These are phyloP conservation scores for Tricharina praecox DNA, from an alignment of 495 filamentous ascomycete species.

Conservation along the genomic window DNA sequence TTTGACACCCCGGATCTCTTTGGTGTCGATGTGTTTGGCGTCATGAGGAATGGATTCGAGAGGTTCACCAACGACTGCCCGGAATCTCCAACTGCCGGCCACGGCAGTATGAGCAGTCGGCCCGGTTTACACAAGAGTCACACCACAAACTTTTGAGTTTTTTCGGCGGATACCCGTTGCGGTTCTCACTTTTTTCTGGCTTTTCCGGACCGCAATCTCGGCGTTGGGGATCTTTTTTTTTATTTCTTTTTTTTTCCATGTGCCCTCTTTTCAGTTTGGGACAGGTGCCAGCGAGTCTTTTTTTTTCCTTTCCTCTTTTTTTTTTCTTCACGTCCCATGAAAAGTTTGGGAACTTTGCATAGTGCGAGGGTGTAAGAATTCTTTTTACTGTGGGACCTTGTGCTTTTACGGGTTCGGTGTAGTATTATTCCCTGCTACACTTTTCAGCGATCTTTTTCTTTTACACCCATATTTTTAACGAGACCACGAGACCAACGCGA, in stretches of 20 bases:
- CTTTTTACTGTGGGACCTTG: too few species aligned
- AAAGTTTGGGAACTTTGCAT: too few species aligned
- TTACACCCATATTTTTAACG: too few species aligned
- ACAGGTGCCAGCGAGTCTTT: too few species aligned
- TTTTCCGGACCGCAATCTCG: background rate
- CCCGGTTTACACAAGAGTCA: background rate
- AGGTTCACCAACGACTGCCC: constrained; percentile 11
- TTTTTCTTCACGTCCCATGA: background rate
- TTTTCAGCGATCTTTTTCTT: too few species aligned
- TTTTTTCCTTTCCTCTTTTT: background rate
- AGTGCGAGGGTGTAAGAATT: too few species aligned
- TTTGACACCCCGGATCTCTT: constrained; percentile 40
- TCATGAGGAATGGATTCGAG: constrained; percentile 65
- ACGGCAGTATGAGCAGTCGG: too few species aligned
- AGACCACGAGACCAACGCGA: background rate
- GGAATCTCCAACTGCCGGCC: background rate
- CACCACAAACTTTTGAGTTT: constrained; percentile 1
- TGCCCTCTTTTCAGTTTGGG: too few species aligned
- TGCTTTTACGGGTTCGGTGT: too few species aligned
- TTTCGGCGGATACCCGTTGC: background rate
- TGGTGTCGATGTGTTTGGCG: constrained; percentile 72
- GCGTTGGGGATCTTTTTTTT: background rate
- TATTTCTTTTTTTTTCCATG: too few species aligned
- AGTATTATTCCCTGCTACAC: too few species aligned
- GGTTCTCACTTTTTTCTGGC: background rate